Evolutionary conservation across 225 moss, liverwort and hornwort genomes (phyloP), one percentile per base, ranked within the genome.

Genomic region (Pleurozium schreberi): DNA sequence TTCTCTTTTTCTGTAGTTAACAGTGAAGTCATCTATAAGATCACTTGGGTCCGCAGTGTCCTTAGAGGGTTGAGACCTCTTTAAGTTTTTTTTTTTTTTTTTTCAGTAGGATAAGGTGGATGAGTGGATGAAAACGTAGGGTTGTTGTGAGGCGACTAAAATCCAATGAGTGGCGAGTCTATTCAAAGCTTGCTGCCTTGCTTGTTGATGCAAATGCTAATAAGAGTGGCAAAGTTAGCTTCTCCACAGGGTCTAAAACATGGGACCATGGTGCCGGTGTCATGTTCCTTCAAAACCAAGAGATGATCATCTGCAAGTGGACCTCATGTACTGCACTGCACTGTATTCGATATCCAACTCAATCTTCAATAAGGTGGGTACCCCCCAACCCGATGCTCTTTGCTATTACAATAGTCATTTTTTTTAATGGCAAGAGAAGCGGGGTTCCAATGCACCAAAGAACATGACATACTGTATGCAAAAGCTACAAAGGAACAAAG

Each of bases 201-300:
- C 81, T 87, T 86, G 84, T 31, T 50, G 74, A 52, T 43, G 87
- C 89, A 89, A 78, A 83, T 43, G 87, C 75, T 43, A 15, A 11
- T 8, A 34, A 70, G 40, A 77, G 82, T 82, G 86, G 63, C 49
- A 27, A 88, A 82, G 47, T 79, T 84, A 85, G 50, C 83, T 79
- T 76, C 64, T 17, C 27, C 70, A 78, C 63, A 0, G 36, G 63
- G 21, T 57, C 43, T 76, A 63, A 82, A 57, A 90, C 88, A 88
- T 86, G 90, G 79, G 88, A 33, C 85, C 89, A 75, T 69, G 70
- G 75, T 3, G 25, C 25, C 7, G 18, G 76, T 62, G 85, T 76
- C 85, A 89, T 91, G 87, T 91, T 85, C 85, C 89, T 89, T 91
- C 63, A 78, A 57, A 27, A 55, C 19, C 23, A 88, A 76, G 50